Evolutionary conservation across 257 asterid species (phyloP).

Genomic region (Solanum chilense): DNA sequence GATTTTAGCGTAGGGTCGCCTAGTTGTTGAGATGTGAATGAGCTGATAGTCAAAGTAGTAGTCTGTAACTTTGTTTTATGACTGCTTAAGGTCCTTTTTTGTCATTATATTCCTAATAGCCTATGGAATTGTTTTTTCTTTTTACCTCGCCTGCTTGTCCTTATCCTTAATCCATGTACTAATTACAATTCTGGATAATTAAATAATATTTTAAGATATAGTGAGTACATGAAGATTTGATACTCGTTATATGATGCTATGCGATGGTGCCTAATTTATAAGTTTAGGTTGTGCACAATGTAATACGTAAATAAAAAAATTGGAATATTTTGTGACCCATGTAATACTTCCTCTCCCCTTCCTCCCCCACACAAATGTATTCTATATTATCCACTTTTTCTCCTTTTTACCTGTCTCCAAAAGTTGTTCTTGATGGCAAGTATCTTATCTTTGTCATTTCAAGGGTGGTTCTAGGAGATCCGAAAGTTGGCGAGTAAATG

Average conservation of each 20-base stretch:
- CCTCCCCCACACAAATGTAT: background rate
- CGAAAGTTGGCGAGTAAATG: conserved; percentile 56
- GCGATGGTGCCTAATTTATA: background rate
- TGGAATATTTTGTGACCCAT: background rate
- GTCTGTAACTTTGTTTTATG: background rate
- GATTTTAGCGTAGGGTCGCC: background rate
- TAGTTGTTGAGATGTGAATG: background rate
- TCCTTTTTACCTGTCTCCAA: background rate
- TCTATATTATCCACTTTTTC: background rate
- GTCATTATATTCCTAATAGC: background rate
- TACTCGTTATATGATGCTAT: background rate
- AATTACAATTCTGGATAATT: background rate
- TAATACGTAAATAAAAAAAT: background rate
- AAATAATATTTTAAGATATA: background rate
- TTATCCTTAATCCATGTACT: background rate
- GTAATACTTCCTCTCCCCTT: background rate
- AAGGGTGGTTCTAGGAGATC: conserved; percentile 78
- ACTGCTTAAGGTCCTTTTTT: background rate
- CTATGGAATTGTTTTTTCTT: background rate
- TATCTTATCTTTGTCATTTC: background rate
- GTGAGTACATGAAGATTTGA: background rate
- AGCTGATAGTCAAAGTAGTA: background rate
- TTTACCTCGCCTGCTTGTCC: background rate
- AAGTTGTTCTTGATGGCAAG: background rate
- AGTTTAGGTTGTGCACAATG: background rate